Conservation (phyloP, 108 stramenopile species). For the Pseudonitzschia delicatissima region DNA sequence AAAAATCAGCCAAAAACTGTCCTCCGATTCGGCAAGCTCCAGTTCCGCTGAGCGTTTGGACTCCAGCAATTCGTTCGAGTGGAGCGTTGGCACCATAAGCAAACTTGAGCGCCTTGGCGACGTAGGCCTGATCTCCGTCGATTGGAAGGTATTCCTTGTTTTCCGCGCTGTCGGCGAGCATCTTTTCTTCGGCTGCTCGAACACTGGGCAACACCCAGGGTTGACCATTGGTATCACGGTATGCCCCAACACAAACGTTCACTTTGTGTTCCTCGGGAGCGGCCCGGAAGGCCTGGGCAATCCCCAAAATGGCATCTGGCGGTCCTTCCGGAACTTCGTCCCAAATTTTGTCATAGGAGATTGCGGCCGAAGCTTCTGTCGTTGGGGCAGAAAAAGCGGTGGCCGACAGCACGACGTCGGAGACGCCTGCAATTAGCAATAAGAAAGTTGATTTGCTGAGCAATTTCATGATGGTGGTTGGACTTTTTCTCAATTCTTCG, state of each 20-base stretch:
- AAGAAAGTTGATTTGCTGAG: background rate
- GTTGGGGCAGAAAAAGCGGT: constrained; percentile 13
- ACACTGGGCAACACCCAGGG: constrained; percentile 95
- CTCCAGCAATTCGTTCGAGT: constrained; percentile 77
- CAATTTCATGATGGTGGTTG: background rate
- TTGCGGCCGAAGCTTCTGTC: constrained; percentile 2
- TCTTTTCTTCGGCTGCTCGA: constrained; percentile 77
- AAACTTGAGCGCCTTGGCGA: constrained; percentile 83
- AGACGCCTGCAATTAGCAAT: background rate
- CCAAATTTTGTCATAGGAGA: constrained; percentile 20
- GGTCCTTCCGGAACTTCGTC: constrained; percentile 80
- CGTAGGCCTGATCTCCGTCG: constrained; percentile 84
- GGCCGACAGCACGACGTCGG: background rate
- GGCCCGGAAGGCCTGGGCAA: constrained; percentile 91
- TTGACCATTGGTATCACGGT: constrained; percentile 87
- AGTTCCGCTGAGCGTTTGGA: constrained; percentile 95
- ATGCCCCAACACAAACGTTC: constrained; percentile 94
- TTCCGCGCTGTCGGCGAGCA: constrained; percentile 53
- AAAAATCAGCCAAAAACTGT: constrained; percentile 80
- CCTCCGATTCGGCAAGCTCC: constrained; percentile 95
- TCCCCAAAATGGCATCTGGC: constrained; percentile 96
- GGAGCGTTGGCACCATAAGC: constrained; percentile 85
- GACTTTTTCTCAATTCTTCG: background rate
- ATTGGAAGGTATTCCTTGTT: constrained; percentile 97
- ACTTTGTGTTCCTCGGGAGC: constrained; percentile 82